Evolutionary conservation across 2,329 filamentous ascomycete species (phyloP).

Genomic region (Metarhizium anisopliae): DNA sequence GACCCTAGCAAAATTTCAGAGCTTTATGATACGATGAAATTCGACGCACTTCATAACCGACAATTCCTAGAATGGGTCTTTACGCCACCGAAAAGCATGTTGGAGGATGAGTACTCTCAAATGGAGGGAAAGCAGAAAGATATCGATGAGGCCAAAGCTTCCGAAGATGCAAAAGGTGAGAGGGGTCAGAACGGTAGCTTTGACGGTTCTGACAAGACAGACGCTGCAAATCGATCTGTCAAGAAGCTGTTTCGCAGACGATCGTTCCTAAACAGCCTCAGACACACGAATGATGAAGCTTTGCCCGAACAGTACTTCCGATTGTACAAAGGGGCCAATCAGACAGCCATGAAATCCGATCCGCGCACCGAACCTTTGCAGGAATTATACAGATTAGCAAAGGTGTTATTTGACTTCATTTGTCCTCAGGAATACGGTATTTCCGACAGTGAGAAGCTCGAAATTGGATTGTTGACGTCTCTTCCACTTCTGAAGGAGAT

Average conservation of each 20-base stretch:
- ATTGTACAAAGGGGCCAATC: slow-evolving; percentile 68
- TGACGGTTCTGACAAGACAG: slow-evolving; percentile 31
- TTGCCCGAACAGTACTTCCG: slow-evolving; percentile 75
- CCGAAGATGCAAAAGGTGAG: slow-evolving; percentile 27
- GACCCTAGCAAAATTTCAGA: slow-evolving; percentile 98
- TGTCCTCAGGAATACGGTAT: slow-evolving; percentile 98
- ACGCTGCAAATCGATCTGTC: slow-evolving; percentile 27
- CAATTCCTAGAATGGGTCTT: slow-evolving; percentile 98
- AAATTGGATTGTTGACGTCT: slow-evolving; percentile 91
- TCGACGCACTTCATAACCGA: slow-evolving; percentile 92
- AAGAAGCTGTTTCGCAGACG: slow-evolving; percentile 48
- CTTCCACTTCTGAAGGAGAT: slow-evolving; percentile 92
- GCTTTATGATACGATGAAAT: slow-evolving; percentile 99
- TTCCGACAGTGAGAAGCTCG: slow-evolving; percentile 90
- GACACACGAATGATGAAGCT: slow-evolving; percentile 44
- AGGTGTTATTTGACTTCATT: slow-evolving; percentile 96
- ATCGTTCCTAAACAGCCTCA: slow-evolving; percentile 48
- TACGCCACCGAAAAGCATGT: slow-evolving; percentile 70
- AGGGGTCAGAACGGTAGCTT: slow-evolving; percentile 18
- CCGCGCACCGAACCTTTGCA: slow-evolving; percentile 78
- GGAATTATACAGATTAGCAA: slow-evolving; percentile 87
- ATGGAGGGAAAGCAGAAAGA: slow-evolving; percentile 34
- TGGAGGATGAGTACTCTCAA: slow-evolving; percentile 57
- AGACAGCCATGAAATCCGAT: slow-evolving; percentile 65
- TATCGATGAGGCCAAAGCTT: slow-evolving; percentile 28